Percentiles rank a stretch among this genome's conserved stretches.
These are phyloP conservation scores for Trichoderma sp. DNA, from an alignment of 2,329 filamentous ascomycete genomes.

Conservation along the genomic window DNA sequence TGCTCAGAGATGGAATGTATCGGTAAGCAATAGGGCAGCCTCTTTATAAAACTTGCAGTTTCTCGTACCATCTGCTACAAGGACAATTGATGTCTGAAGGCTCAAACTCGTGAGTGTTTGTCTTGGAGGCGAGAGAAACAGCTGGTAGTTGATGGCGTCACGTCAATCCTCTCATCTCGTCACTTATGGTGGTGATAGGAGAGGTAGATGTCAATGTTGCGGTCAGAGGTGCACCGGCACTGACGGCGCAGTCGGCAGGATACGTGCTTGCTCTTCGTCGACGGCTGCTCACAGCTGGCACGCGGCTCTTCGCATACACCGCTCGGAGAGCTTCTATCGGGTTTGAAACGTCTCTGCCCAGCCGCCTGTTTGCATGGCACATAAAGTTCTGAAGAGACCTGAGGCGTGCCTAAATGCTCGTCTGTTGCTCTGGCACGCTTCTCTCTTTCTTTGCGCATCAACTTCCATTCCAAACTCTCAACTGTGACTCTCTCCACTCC, in stretches of 20 bases:
- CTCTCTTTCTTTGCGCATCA: background rate
- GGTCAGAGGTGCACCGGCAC: background rate
- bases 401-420: too few species aligned
- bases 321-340: too few species aligned
- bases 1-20: too few species aligned
- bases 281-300: slow-evolving; percentile 21
- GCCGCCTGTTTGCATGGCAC: background rate
- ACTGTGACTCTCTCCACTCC: background rate
- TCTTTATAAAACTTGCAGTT: too few species aligned
- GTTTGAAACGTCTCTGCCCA: background rate
- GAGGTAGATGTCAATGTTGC: background rate
- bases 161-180: too few species aligned
- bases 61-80: too few species aligned
- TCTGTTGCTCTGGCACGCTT: background rate
- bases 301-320: background rate
- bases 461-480: background rate
- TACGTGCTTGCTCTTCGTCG: background rate
- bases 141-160: background rate
- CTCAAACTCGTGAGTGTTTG: too few species aligned
- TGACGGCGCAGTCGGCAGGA: too few species aligned
- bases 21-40: too few species aligned
- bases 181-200: too few species aligned
- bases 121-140: too few species aligned
- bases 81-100: too few species aligned
- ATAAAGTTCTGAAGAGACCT: background rate